Percentiles rank a stretch among this genome's conserved stretches.
Conservation (phyloP, 1,284 basidiomycete genomes). For the Kalmanozyma brasiliensis region DNA sequence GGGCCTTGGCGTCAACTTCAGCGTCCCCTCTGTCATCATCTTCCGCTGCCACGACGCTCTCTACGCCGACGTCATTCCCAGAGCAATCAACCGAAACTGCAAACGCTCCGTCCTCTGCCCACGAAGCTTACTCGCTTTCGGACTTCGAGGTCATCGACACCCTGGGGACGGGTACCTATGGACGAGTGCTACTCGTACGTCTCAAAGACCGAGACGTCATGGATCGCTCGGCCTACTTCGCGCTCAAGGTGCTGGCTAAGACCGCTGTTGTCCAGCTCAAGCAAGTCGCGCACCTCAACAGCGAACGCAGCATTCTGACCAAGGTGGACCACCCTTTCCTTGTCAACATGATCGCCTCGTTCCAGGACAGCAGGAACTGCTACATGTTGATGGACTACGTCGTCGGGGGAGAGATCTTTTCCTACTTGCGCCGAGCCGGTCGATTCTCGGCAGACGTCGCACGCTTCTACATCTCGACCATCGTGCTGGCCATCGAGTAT, state of each 20-base stretch:
- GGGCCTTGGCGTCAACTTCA: not conserved
- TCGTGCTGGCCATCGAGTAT: conserved; percentile 70
- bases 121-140: conserved; percentile 19
- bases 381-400: conserved; percentile 73
- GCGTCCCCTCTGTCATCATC: conserved; percentile 2
- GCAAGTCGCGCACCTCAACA: conserved; percentile 73
- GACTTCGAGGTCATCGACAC: conserved; percentile 57
- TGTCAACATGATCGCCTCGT: conserved; percentile 50
- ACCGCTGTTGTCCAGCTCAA: conserved; percentile 71
- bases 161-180: conserved; percentile 61
- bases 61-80: conserved; percentile 8
- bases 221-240: conserved; percentile 67
- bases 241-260: conserved; percentile 72
- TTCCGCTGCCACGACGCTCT: not conserved
- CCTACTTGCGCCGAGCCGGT: conserved; percentile 69
- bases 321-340: conserved; percentile 62
- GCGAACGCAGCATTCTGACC: conserved; percentile 71
- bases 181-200: conserved; percentile 57
- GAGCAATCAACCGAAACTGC: not conserved
- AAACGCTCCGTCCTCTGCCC: not conserved
- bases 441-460: conserved; percentile 72
- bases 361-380: conserved; percentile 71
- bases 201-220: conserved; percentile 16
- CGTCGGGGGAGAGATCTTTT: conserved; percentile 72
- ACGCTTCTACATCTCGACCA: conserved; percentile 71